Percentiles rank a stretch among this genome's conserved stretches.
Evolutionary conservation across 2,329 filamentous ascomycete species (phyloP).

Genomic region (Pseudogymnoascus sp.): DNA sequence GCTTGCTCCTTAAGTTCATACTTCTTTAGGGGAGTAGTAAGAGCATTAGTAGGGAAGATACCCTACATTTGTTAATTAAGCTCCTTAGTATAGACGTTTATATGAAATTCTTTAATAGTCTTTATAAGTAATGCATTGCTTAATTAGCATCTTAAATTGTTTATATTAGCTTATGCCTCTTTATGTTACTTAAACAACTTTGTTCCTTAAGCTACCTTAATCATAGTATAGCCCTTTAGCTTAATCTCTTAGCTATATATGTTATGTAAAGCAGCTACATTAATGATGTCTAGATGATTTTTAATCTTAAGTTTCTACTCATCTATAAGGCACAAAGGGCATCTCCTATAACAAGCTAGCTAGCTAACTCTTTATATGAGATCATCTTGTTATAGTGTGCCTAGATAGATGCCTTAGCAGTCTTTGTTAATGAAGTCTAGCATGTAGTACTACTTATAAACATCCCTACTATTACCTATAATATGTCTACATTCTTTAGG

Average conservation of each 20-base stretch:
- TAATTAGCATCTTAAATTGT: conserved; percentile 16
- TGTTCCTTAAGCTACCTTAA: conserved; percentile 17
- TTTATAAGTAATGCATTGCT: conserved; percentile 16
- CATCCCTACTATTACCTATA: conserved; percentile 16
- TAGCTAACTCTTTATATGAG: conserved; percentile 12
- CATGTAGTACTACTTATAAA: conserved; percentile 20
- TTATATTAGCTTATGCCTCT: conserved; percentile 16
- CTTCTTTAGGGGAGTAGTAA: conserved; percentile 17
- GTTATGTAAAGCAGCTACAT: conserved; percentile 11
- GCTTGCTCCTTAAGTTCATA: conserved; percentile 23
- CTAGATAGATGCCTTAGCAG: conserved; percentile 19
- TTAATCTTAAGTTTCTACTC: conserved; percentile 18
- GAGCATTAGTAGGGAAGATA: conserved; percentile 16
- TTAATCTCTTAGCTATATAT: conserved; percentile 15
- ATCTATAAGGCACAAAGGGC: conserved; percentile 14
- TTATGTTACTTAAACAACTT: conserved; percentile 14
- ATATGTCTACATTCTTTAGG: conserved; percentile 19
- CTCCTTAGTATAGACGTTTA: conserved; percentile 18
- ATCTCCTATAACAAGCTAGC: conserved; percentile 13
- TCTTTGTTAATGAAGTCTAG: conserved; percentile 18
- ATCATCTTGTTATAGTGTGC: conserved; percentile 13
- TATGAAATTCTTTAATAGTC: conserved; percentile 19
- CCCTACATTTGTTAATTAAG: conserved; percentile 19
- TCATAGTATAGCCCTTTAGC: conserved; percentile 15
- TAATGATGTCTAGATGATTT: conserved; percentile 14